Percentiles rank a stretch among this genome's conserved stretches.
Evolutionary conservation across 2,329 filamentous ascomycete genomes (phyloP).

Genomic region (Phialophora tarda): DNA sequence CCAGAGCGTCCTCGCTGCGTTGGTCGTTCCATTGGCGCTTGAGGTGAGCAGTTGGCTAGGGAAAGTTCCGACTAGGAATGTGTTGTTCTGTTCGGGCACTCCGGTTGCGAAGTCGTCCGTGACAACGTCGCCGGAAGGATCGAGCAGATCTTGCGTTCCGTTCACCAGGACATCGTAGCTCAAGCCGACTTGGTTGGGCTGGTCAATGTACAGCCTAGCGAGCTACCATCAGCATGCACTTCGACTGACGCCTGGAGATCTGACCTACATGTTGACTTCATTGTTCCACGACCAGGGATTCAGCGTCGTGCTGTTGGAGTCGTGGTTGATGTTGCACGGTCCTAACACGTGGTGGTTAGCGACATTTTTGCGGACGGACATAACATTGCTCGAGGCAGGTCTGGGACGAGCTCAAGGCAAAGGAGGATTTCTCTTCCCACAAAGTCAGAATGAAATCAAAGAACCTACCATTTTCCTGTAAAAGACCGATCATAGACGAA

Average conservation of each 20-base stretch:
- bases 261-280: constrained; percentile 60
- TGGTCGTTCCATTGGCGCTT: constrained; percentile 45
- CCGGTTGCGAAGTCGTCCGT: constrained; percentile 38
- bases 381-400: background rate
- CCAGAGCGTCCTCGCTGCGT: constrained; percentile 58
- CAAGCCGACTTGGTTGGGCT: constrained; percentile 65
- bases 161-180: constrained; percentile 57
- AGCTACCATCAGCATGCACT: background rate
- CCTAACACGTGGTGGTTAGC: constrained; percentile 25
- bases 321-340: constrained; percentile 60
- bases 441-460: background rate
- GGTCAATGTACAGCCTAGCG: constrained; percentile 66
- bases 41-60: constrained; percentile 51
- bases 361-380: background rate
- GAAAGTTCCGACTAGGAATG: constrained; percentile 60
- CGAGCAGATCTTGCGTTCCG: constrained; percentile 47
- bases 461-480: constrained; percentile 52
- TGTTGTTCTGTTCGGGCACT: constrained; percentile 56
- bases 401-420: background rate
- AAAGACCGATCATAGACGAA: constrained; percentile 62
- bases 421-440: background rate
- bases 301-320: constrained; percentile 56
- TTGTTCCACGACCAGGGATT: constrained; percentile 70
- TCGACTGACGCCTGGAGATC: background rate
- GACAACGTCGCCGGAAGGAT: background rate